Evolutionary conservation across 179 eudicot species (phyloP), one percentile per base, ranked within the genome.

Genomic region (Corrigiola litoralis): DNA sequence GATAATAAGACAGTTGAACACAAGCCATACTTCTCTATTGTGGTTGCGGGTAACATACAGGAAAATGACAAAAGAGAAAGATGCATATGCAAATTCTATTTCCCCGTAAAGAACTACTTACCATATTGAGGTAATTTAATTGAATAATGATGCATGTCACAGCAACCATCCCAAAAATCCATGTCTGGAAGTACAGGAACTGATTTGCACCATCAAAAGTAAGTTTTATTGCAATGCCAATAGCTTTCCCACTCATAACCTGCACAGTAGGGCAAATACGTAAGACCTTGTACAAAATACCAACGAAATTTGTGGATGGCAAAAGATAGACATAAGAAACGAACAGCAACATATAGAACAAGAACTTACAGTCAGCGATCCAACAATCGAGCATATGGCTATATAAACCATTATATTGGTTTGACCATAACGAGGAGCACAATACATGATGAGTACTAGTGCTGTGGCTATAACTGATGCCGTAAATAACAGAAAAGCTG

Each of bases 221-320:
- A 51, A 91, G 96, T 72, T 86, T 86, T 66, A 91, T 86, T 52
- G 96, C 94, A 75, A 86, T 91, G 13, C 97, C 97, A 65, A 91
- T 75, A 60, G 97, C 97, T 78, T 91, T 91, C 10, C 86, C 76
- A 69, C 96, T 91, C 96, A 91, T 91, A 62, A 91, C 97, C 97
- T 90, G 80, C 82, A 78, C 72, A 36, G 49, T 29, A 38, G 5
- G 46, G 9, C 27, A 61, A 27, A 24, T n/a, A n/a, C n/a, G n/a
- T n/a, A n/a, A n/a, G n/a, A n/a, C n/a, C n/a, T n/a, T n/a, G n/a
- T n/a, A n/a, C n/a, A n/a, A n/a, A n/a, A n/a, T n/a, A n/a, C n/a
- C n/a, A n/a, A n/a, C n/a, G n/a, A n/a, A n/a, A n/a, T n/a, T n/a
- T n/a, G n/a, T n/a, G n/a, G n/a, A 38, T 11, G 46, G 9, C 27